Evolutionary conservation across 2,329 filamentous ascomycete genomes (phyloP).

Genomic region (Ceratocystis ficicola): DNA sequence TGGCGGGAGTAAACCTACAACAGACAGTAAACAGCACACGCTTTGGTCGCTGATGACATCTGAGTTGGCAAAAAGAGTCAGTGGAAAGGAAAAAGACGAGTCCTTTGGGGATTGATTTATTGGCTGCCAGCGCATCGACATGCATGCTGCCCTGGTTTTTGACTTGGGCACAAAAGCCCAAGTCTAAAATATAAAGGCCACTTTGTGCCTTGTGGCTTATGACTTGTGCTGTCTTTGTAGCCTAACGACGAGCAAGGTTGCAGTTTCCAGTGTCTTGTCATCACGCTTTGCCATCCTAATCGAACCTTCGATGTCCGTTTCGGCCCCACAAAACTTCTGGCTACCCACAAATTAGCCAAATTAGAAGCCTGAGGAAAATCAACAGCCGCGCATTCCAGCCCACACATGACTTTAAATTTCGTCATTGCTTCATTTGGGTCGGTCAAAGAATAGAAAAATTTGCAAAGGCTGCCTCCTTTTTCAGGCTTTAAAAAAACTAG

Average conservation of each 20-base stretch:
- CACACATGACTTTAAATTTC: neutral
- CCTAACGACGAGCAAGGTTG: neutral
- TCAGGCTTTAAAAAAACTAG: neutral
- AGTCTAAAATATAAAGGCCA: neutral
- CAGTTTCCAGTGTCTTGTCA: neutral
- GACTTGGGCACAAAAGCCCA: neutral
- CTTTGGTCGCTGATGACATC: neutral
- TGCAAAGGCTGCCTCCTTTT: neutral
- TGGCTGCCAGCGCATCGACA: constrained; percentile 7
- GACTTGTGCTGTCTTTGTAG: neutral
- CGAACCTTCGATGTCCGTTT: neutral
- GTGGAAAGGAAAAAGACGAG: neutral
- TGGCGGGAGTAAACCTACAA: neutral
- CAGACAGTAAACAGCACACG: neutral
- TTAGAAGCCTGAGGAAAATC: constrained; percentile 8
- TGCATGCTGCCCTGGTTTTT: neutral
- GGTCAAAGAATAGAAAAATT: neutral
- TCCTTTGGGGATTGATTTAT: neutral
- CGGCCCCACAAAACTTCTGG: neutral
- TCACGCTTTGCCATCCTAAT: constrained; percentile 1
- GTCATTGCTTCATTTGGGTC: neutral
- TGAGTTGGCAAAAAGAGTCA: neutral
- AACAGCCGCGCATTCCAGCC: constrained; percentile 7
- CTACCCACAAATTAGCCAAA: constrained; percentile 9
- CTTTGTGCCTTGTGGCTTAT: neutral